These are phyloP conservation scores for Tylopilus sp. DNA, from an alignment of 1,284 basidiomycete species.

Conservation along the genomic window DNA sequence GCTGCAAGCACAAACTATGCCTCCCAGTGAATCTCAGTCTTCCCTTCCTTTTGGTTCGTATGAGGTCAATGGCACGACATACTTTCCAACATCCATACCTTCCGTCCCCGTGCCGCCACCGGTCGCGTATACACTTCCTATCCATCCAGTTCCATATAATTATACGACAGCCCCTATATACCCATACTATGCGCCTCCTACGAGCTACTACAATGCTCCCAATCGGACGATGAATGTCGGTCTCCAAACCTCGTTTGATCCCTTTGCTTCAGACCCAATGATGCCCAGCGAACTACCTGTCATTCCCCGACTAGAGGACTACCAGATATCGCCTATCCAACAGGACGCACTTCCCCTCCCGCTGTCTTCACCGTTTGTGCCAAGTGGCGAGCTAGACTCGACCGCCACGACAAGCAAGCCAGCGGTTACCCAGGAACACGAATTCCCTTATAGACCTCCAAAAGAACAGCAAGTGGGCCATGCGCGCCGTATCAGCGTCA, in stretches of 20 bases:
- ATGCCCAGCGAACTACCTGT: constrained; percentile 20
- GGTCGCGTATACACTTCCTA: constrained; percentile 9
- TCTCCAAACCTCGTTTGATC: constrained; percentile 18
- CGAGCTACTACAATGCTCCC: constrained; percentile 3
- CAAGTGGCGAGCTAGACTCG: neutral
- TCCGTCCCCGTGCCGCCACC: constrained; percentile 1
- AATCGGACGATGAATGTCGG: neutral
- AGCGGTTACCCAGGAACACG: constrained; percentile 8
- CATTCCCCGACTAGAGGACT: constrained; percentile 12
- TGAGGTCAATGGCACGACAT: constrained; percentile 38
- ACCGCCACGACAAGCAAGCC: neutral
- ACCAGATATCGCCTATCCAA: constrained; percentile 4
- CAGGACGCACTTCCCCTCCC: neutral
- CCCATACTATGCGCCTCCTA: constrained; percentile 13
- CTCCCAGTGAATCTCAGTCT: neutral
- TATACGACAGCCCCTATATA: constrained; percentile 5
- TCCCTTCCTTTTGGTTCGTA: constrained; percentile 21
- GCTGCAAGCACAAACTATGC: neutral
- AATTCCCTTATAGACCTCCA: constrained; percentile 32
- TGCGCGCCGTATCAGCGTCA: constrained; percentile 36
- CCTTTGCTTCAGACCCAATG: constrained; percentile 23
- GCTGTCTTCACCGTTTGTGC: neutral
- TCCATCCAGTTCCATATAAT: constrained; percentile 7
- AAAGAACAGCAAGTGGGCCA: constrained; percentile 33
- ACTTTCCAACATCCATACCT: constrained; percentile 24